Evolutionary conservation across 2,329 filamentous ascomycete genomes (phyloP), one percentile per base, ranked within the genome.

Genomic region (Phialemonium atrogriseum): DNA sequence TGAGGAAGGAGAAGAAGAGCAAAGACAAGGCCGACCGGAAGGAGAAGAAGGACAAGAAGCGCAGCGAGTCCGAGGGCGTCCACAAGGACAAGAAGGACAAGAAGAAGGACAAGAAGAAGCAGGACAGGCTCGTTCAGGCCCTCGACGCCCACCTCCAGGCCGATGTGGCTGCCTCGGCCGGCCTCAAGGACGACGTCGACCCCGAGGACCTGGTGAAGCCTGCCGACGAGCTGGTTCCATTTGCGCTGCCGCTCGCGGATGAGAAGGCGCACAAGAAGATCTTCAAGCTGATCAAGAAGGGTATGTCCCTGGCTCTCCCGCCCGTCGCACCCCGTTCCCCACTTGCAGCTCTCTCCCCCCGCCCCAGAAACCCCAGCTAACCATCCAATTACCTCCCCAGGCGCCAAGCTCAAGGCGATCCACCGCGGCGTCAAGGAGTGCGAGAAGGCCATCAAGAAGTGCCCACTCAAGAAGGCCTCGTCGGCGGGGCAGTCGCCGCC

Each of bases 341-440:
- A 22, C 10, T 34, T 4, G 17, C 20, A 27, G 20, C 11, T 11
- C 16, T 12, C 2, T 24, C 9, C 15, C 6, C 13, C 10, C 7
- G 14, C 24, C 13, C 14, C 24, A 9, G 7, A 10, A 28, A 14
- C 21, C 24, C 19, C 21, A 27, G 22, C 37, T 35, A 24, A 35
- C 46, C 41, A 40, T 47, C 30, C n/a, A 21, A 24, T 11, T 27
- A 26, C 23, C 38, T 24, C 33, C 16, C 36, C 60, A 96, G 91
- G 89, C 47, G 88, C 91, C 50, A 94, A 94, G 66, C 78, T 86
- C 65, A 93, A 93, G 66, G 84, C 85, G 37, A 83, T 98, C 54
- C 94, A 94, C 69, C 88, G 91, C 54, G 91, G 91, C 55, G 91
- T 98, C 45, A 98, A 98, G 66, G 91, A 98, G 67, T 89, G 94